Evolutionary conservation across 176 grass and related monocot species (phyloP).

Genomic region (Aegilops bicornis): DNA sequence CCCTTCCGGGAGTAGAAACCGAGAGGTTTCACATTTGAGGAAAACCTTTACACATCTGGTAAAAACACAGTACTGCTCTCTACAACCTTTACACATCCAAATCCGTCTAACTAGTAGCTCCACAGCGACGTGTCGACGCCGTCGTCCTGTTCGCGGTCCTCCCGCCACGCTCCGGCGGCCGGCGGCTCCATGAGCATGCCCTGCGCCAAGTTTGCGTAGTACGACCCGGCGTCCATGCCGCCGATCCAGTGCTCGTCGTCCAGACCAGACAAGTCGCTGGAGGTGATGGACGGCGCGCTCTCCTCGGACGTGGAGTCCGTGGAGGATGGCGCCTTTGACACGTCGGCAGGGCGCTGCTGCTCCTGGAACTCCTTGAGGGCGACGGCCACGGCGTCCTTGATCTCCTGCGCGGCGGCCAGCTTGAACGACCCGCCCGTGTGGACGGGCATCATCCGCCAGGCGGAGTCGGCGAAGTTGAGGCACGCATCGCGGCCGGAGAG

Average conservation of each 20-base stretch:
- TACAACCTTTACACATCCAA: too few species aligned
- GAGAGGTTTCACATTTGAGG: not conserved
- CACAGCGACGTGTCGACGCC: constrained; percentile 26
- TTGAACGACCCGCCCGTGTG: not conserved
- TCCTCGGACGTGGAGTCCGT: not conserved
- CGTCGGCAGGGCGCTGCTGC: not conserved
- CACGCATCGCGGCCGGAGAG: constrained; percentile 38
- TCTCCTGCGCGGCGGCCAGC: not conserved
- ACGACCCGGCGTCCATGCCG: constrained; percentile 43
- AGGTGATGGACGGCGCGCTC: not conserved
- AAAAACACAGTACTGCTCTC: too few species aligned
- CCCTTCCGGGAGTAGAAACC: not conserved
- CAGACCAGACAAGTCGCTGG: not conserved
- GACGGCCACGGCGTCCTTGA: constrained; percentile 38
- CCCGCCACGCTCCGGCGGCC: not conserved
- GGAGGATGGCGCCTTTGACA: not conserved
- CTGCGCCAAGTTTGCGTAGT: constrained; percentile 61
- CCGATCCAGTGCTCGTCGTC: constrained; percentile 14
- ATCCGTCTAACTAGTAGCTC: constrained; percentile 34
- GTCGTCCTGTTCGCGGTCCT: not conserved
- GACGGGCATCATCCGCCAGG: constrained; percentile 30
- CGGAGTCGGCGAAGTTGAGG: constrained; percentile 81
- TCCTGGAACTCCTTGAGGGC: constrained; percentile 29
- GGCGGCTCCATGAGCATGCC: constrained; percentile 53
- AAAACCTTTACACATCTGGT: too few species aligned